A percentile compares a stretch with the other conserved stretches of the same genome.
Evolutionary conservation across 2,329 filamentous ascomycete species (phyloP).

Genomic region (Xylaria arbuscula): DNA sequence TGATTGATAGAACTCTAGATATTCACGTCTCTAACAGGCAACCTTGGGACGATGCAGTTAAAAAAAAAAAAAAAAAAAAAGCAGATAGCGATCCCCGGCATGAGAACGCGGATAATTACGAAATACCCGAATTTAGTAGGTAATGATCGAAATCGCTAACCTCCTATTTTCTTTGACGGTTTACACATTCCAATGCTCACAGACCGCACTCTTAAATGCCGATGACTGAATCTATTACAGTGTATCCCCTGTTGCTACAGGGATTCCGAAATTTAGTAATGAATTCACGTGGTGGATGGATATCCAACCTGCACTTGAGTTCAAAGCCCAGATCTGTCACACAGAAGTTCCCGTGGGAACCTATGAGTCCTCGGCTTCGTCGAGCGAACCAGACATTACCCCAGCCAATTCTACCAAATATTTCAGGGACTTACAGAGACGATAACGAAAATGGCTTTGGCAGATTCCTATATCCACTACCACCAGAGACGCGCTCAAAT

Average conservation of each 20-base stretch:
- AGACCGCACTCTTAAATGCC: neutral
- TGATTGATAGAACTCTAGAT: neutral
- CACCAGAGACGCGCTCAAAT: too few relatives aligned
- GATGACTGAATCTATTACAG: neutral
- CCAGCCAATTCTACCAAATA: too few relatives aligned
- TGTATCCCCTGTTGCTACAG: neutral
- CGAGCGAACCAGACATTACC: too few relatives aligned
- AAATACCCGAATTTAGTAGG: neutral
- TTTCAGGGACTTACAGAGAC: too few relatives aligned
- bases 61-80: neutral
- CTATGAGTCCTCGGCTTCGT: too few relatives aligned
- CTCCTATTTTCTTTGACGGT: neutral
- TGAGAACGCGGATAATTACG: neutral
- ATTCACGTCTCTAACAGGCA: neutral
- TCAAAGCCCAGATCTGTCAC: too few relatives aligned
- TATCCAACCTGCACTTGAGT: too few relatives aligned
- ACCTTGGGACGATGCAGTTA: neutral
- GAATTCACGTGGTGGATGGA: too few relatives aligned
- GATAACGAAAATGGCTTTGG: too few relatives aligned
- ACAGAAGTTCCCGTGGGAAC: too few relatives aligned
- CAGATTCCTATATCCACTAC: too few relatives aligned
- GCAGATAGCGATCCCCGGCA: neutral
- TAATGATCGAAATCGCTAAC: neutral
- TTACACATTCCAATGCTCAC: neutral
- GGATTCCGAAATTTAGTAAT: too few relatives aligned